Evolutionary conservation across 108 stramenopile species (phyloP).

Genomic region (Conticribra guillardii): DNA sequence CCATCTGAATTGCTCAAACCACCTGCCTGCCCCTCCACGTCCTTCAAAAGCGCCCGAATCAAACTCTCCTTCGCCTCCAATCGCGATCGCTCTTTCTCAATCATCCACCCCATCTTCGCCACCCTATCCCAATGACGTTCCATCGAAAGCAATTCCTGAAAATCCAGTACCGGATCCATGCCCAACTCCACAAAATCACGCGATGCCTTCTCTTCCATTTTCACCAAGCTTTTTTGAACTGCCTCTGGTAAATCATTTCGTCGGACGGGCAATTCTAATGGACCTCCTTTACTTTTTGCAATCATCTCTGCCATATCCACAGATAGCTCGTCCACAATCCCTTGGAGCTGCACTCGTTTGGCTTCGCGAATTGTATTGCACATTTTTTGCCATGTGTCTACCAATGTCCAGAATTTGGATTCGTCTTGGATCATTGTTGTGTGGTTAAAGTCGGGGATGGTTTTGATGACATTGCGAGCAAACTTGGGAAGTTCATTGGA

Average conservation of each 20-base stretch:
- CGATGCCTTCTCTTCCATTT: conserved; percentile 61
- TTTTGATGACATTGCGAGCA: conserved; percentile 34
- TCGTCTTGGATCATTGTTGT: conserved; percentile 13
- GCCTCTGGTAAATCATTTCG: conserved; percentile 52
- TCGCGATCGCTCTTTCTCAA: conserved; percentile 55
- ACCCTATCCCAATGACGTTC: conserved; percentile 36
- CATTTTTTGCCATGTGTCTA: conserved; percentile 75
- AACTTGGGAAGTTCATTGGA: conserved; percentile 52
- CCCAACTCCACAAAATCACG: conserved; percentile 48
- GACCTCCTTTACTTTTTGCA: conserved; percentile 49
- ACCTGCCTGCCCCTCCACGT: background rate
- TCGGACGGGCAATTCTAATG: conserved; percentile 72
- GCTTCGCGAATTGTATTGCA: conserved; percentile 67
- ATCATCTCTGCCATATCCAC: conserved; percentile 51
- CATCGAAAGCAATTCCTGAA: conserved; percentile 64
- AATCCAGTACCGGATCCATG: conserved; percentile 77
- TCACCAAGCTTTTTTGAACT: conserved; percentile 50
- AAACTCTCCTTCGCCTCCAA: conserved; percentile 58
- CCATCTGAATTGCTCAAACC: background rate
- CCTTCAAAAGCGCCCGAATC: conserved; percentile 31
- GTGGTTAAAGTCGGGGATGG: conserved; percentile 25
- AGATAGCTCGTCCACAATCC: conserved; percentile 66
- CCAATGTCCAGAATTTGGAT: conserved; percentile 56
- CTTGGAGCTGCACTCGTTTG: conserved; percentile 41
- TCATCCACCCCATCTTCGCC: conserved; percentile 48